phyloP scores from a whole-genome alignment of 148 eudicot genomes.

The Silene conica region DNA sequence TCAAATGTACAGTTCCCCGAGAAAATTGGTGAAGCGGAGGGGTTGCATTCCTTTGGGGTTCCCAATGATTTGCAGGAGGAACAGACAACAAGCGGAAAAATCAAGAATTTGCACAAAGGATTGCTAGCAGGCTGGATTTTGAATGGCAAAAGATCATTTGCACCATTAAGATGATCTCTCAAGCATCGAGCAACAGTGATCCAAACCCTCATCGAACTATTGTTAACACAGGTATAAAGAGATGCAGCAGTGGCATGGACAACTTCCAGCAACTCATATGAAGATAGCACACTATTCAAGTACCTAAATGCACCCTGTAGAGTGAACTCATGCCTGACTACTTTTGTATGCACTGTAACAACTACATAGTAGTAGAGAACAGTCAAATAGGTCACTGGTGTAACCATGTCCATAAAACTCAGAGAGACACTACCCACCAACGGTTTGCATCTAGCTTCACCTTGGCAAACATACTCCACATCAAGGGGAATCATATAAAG shows the following conservation, averaged over 20 bases:
- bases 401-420: conserved; percentile 46
- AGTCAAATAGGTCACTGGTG: conserved; percentile 53
- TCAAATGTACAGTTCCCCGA: conserved; percentile 30
- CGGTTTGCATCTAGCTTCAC: conserved; percentile 27
- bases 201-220: conserved; percentile 52
- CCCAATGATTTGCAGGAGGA: conserved; percentile 21
- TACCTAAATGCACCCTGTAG: conserved; percentile 34
- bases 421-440: conserved; percentile 22
- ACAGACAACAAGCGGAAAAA: conserved; percentile 53
- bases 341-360: conserved; percentile 26
- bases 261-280: conserved; percentile 49
- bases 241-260: conserved; percentile 38
- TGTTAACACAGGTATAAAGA: conserved; percentile 34
- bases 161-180: conserved; percentile 39
- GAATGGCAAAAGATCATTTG: conserved; percentile 33
- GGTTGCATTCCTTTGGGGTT: conserved; percentile 14
- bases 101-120: conserved; percentile 43
- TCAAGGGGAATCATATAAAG: conserved; percentile 60
- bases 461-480: conserved; percentile 28
- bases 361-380: conserved; percentile 37
- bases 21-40: conserved; percentile 20
- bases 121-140: conserved; percentile 32
- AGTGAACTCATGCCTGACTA: conserved; percentile 22
- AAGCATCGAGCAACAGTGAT: conserved; percentile 44
- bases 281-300: conserved; percentile 36